Base-by-base conservation (phyloP, 352 stramenopile species). In the Albugo laibachii region DNA sequence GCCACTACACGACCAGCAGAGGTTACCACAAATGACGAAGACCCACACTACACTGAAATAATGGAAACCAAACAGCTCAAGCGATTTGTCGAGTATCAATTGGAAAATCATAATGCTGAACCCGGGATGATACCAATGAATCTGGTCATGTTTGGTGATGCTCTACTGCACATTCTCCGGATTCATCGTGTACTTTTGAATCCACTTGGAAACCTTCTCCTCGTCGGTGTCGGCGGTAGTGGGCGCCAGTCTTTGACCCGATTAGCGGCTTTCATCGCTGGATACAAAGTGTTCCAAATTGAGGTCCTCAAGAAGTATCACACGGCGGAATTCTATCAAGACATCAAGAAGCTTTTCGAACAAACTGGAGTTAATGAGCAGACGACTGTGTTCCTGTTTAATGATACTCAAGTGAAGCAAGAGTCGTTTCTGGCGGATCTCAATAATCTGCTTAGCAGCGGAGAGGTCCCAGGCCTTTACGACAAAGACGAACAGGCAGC, bases 281-380 rank as follows among this genome's bases (percentile, higher is more conserved):
- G 77, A 12, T 89, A 89, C 47, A 85, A 86, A 38, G 52, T 93
- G 5, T 95, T 95, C 38, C 82, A 86, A 47, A 95, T 96, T 42
- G 87, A 96, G 62, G 85, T 96, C 1, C 77, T 83, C n/a, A 96
- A 96, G 59, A 93, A 94, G 34, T 96, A 96, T 46, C 67, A 86
- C 12, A 65, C 59, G 10, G 65, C 80, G 19, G 86, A 96, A 55
- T 96, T 95, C 56, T 75, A 89, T 43, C 86, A 96, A 27, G 87
- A 96, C 43, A 73, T 96, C 10, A 96, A 96, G 50, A 81, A 83
- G 27, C 56, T 96, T 5, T 87, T 43, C 8, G 57, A 71, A 21
- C 72, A 80, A 47, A 73, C 80, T 10, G 87, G 83, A 2, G 49
- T 92, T 8, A 62, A 85, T 20, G 77, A 86, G 43, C 83, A 89